Conservation (phyloP, 2,329 filamentous ascomycete genomes). For the Lachnellula arida region DNA sequence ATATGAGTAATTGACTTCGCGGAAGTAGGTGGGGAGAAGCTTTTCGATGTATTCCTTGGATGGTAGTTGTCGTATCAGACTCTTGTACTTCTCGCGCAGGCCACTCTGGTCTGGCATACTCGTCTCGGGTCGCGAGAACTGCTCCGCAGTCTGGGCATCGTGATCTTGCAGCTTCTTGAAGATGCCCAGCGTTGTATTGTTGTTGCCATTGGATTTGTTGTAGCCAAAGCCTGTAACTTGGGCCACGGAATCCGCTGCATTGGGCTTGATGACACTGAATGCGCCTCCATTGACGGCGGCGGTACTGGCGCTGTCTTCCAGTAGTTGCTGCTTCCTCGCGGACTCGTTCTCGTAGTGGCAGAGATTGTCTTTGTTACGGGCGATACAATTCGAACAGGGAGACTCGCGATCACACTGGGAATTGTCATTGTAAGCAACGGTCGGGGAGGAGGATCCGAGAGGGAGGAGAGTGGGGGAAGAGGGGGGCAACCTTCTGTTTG, state of each 20-base stretch:
- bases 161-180: constrained; percentile 50
- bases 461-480: background rate
- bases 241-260: constrained; percentile 23
- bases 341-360: constrained; percentile 51
- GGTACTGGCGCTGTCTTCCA: constrained; percentile 21
- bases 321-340: constrained; percentile 27
- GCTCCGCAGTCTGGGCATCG: constrained; percentile 29
- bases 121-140: constrained; percentile 16
- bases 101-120: constrained; percentile 36
- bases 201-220: constrained; percentile 42
- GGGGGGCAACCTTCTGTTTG: constrained; percentile 38
- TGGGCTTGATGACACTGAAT: constrained; percentile 17
- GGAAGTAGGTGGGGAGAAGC: constrained; percentile 50
- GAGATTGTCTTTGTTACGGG: constrained; percentile 50
- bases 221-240: constrained; percentile 45
- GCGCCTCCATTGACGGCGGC: constrained; percentile 15
- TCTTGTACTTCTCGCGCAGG: constrained; percentile 53
- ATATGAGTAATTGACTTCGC: constrained; percentile 57
- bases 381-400: constrained; percentile 56
- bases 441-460: background rate
- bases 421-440: constrained; percentile 1
- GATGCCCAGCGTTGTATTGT: constrained; percentile 50
- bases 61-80: constrained; percentile 53
- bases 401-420: constrained; percentile 53
- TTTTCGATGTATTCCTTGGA: constrained; percentile 49